Percentiles rank a stretch among this genome's conserved stretches.
phyloP scores from a whole-genome alignment of 352 stramenopile genomes.

The Phytophthora sp. region DNA sequence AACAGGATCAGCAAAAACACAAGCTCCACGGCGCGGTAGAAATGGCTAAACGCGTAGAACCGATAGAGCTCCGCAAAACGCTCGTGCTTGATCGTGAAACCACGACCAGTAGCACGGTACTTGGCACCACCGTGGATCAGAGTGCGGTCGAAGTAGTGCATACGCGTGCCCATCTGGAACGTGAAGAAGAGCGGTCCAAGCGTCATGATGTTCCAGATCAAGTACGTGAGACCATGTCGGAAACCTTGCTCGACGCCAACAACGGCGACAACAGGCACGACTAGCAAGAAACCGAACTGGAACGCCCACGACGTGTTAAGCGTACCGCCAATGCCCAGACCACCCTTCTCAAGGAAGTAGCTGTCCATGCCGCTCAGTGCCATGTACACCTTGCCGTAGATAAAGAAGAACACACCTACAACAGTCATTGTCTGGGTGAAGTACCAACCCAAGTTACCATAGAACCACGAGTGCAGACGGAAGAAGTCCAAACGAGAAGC shows the following conservation, averaged over 20 bases:
- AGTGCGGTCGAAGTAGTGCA: constrained; percentile 98
- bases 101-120: constrained; percentile 97
- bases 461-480: constrained; percentile 98
- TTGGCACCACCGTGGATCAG: constrained; percentile 98
- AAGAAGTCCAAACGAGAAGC: constrained; percentile 97
- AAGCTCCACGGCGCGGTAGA: constrained; percentile 98
- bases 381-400: constrained; percentile 97
- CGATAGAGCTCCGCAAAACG: constrained; percentile 97
- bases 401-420: constrained; percentile 97
- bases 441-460: constrained; percentile 99
- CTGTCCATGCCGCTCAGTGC: constrained; percentile 94
- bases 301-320: constrained; percentile 97
- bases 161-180: constrained; percentile 99
- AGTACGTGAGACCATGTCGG: constrained; percentile 91
- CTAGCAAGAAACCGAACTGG: constrained; percentile 96
- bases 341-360: constrained; percentile 91
- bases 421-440: constrained; percentile 98
- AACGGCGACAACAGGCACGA: constrained; percentile 96
- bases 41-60: constrained; percentile 98
- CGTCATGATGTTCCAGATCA: constrained; percentile 96
- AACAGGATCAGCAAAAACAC: constrained; percentile 85
- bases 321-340: constrained; percentile 94
- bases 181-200: constrained; percentile 99
- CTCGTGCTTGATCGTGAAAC: constrained; percentile 99
- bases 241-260: constrained; percentile 98